Conservation (phyloP, 2,329 filamentous ascomycete species). For the Dothiorella sarmentorum region DNA sequence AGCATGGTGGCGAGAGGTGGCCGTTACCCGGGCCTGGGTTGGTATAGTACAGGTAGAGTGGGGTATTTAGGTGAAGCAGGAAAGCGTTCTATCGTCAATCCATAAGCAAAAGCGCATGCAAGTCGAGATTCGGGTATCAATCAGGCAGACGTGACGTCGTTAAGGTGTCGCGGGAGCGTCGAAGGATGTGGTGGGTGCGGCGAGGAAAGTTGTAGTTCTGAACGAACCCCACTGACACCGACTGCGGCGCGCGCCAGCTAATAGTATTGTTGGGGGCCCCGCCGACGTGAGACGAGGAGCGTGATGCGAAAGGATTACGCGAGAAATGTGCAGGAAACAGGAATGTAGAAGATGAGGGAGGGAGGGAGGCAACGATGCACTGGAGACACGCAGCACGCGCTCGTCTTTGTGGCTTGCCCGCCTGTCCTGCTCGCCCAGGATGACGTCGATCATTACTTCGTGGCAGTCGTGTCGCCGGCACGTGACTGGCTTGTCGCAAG, state of each 20-base stretch:
- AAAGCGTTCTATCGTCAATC: conserved; percentile 13
- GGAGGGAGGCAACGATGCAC: neutral
- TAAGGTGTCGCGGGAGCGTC: conserved; percentile 10
- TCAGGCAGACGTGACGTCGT: conserved; percentile 18
- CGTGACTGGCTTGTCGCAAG: neutral
- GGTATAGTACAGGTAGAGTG: conserved; percentile 5
- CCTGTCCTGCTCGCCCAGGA: conserved; percentile 5
- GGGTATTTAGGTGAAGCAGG: neutral
- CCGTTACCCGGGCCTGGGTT: conserved; percentile 70
- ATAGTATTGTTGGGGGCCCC: no score
- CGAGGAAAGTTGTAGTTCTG: conserved; percentile 6
- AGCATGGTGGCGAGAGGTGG: conserved; percentile 69
- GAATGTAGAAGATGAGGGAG: neutral
- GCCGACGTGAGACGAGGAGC: neutral
- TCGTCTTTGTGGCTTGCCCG: conserved; percentile 9
- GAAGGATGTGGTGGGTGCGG: conserved; percentile 10
- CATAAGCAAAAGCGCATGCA: conserved; percentile 6
- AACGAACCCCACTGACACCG: conserved; percentile 9
- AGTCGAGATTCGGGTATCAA: conserved; percentile 10
- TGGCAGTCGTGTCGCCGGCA: neutral
- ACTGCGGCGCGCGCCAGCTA: conserved; percentile 7
- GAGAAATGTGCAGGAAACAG: neutral
- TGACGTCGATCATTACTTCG: conserved; percentile 11
- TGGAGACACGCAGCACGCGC: conserved; percentile 12
- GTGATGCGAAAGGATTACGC: neutral